Evolutionary conservation across 306 rosid species (phyloP).

Genomic region (Sophora flavescens): DNA sequence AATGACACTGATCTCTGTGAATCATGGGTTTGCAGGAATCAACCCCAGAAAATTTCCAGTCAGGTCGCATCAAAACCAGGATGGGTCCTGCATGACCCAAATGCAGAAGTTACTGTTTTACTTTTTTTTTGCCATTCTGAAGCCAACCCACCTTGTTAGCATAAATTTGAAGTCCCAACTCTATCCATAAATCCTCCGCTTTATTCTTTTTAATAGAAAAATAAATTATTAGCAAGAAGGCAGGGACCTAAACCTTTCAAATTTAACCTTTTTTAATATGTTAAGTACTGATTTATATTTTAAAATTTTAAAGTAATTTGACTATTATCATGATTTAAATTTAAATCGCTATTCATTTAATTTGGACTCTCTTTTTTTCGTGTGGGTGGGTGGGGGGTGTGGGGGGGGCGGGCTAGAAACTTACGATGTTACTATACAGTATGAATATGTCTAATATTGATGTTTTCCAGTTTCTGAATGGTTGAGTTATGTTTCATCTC

Average conservation of each 20-base stretch:
- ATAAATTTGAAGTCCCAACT: conserved; percentile 20
- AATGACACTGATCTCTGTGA: not conserved
- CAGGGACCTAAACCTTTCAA: not conserved
- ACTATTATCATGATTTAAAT: no score
- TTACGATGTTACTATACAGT: conserved; percentile 4
- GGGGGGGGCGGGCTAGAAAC: not conserved
- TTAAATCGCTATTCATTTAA: not conserved
- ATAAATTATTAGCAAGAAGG: not conserved
- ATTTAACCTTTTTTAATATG: not conserved
- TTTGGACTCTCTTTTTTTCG: conserved; percentile 19
- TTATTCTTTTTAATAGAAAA: not conserved
- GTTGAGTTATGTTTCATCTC: not conserved
- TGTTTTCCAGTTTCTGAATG: conserved; percentile 25
- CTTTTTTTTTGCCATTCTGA: not conserved
- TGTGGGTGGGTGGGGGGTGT: no score
- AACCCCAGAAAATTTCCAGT: conserved; percentile 22
- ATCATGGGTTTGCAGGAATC: conserved; percentile 8
- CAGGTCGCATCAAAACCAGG: not conserved
- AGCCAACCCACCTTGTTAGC: conserved; percentile 7
- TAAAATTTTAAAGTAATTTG: no score
- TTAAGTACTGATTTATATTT: not conserved
- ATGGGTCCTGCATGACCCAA: conserved; percentile 17
- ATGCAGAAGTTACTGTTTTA: conserved; percentile 10
- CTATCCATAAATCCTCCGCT: conserved; percentile 10
- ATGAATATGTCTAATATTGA: conserved; percentile 13